These are phyloP conservation scores for Babesia bigemina DNA, from an alignment of 169 alveolate species.

Conservation along the genomic window DNA sequence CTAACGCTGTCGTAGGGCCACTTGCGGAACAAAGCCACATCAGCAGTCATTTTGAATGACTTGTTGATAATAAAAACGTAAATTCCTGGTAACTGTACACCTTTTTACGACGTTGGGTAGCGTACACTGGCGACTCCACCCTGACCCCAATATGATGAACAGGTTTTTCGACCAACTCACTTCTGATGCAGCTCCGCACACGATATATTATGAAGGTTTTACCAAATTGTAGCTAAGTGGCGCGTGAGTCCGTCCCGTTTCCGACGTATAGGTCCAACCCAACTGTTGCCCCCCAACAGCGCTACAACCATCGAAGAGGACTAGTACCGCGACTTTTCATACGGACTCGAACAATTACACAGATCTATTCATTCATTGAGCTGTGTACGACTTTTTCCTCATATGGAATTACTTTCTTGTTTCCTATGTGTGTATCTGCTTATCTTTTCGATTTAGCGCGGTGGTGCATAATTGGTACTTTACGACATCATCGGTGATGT, in stretches of 20 bases:
- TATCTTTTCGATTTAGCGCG: not conserved
- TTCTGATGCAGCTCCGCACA: not conserved
- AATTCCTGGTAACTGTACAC: not conserved
- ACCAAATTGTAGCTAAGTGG: not conserved
- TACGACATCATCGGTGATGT: too few relatives aligned
- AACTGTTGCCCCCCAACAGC: constrained; percentile 29
- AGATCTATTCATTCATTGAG: too few relatives aligned
- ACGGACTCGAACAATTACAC: too few relatives aligned
- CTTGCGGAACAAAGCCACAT: constrained; percentile 92
- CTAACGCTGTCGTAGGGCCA: constrained; percentile 96
- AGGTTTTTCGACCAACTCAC: constrained; percentile 1
- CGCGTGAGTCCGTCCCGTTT: not conserved
- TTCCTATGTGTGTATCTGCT: not conserved
- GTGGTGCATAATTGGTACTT: too few relatives aligned
- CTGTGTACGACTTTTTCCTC: too few relatives aligned
- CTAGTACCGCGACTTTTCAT: too few relatives aligned
- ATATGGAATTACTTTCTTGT: not conserved
- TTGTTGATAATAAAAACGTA: not conserved
- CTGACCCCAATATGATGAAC: constrained; percentile 10
- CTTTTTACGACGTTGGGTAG: too few relatives aligned
- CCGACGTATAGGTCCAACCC: constrained; percentile 2
- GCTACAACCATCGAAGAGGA: not conserved
- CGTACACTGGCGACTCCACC: not conserved
- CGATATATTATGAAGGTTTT: not conserved
- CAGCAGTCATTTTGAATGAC: constrained; percentile 76